These are phyloP conservation scores for Huntiella abstrusa DNA, from an alignment of 2,329 filamentous ascomycete species.

Conservation along the genomic window DNA sequence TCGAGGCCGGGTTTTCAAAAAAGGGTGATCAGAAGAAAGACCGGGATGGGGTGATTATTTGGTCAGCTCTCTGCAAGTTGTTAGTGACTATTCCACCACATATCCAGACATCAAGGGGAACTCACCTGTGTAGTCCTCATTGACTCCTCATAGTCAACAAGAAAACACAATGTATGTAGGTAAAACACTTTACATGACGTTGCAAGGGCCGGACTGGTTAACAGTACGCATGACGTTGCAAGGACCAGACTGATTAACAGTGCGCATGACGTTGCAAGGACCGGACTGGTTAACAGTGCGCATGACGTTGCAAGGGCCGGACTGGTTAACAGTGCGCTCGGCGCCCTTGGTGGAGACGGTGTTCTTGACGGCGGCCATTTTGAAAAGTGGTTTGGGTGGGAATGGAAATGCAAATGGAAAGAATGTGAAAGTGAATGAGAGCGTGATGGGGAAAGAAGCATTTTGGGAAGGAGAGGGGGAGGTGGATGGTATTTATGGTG, in stretches of 20 bases:
- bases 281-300: no score
- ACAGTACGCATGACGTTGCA: neutral
- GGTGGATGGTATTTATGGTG: neutral
- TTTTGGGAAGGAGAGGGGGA: neutral
- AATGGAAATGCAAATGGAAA: neutral
- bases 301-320: neutral
- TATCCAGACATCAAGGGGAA: neutral
- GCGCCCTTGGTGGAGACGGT: constrained; percentile 1
- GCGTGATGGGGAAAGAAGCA: constrained; percentile 2
- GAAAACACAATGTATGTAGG: neutral
- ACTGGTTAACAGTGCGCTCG: neutral
- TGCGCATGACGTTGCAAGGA: neutral
- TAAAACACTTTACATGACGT: constrained; percentile 3
- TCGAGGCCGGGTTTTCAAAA: no score
- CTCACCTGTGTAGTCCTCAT: neutral
- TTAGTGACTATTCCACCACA: neutral
- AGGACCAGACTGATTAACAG: neutral
- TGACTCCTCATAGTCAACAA: neutral
- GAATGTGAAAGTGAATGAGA: neutral
- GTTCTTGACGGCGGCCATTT: constrained; percentile 9
- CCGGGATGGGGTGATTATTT: neutral
- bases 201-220: neutral
- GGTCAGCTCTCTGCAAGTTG: neutral
- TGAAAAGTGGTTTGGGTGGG: constrained; percentile 1
- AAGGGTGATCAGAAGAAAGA: constrained; percentile 1